These are phyloP conservation scores for Citrus hindsii DNA, from an alignment of 345 rosid species.

Conservation along the genomic window DNA sequence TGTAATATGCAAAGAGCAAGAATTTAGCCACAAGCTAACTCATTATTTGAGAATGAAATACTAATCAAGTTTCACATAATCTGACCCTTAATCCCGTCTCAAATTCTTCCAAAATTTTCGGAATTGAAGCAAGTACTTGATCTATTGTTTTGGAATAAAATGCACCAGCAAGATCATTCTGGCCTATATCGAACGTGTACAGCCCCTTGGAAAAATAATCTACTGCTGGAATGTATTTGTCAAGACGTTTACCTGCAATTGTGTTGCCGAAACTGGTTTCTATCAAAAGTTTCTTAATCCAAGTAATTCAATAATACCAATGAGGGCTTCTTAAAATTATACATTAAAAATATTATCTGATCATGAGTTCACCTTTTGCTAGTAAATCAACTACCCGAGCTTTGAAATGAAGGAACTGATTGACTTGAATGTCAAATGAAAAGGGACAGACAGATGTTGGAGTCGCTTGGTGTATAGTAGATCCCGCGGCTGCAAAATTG, in stretches of 20 bases:
- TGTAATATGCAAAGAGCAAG: neutral
- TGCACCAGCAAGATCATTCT: slow-evolving; percentile 95
- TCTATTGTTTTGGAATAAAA: slow-evolving; percentile 86
- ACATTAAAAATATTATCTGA: neutral
- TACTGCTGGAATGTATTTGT: slow-evolving; percentile 58
- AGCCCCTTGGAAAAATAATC: slow-evolving; percentile 66
- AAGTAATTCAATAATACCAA: neutral
- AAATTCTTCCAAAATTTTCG: slow-evolving; percentile 59
- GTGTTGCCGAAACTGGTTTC: neutral
- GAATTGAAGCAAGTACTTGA: slow-evolving; percentile 77
- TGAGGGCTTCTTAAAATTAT: neutral
- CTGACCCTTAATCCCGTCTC: slow-evolving; percentile 71
- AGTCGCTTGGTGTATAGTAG: slow-evolving; percentile 72
- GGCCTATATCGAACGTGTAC: slow-evolving; percentile 92
- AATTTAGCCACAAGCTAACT: neutral
- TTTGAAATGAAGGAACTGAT: slow-evolving; percentile 82
- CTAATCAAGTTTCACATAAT: neutral
- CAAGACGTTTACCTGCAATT: slow-evolving; percentile 47
- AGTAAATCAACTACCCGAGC: slow-evolving; percentile 58
- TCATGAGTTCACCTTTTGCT: slow-evolving; percentile 36
- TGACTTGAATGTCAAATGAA: slow-evolving; percentile 70
- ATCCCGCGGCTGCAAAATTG: slow-evolving; percentile 91
- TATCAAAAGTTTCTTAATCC: neutral
- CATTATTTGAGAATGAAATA: neutral
- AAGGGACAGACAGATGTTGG: slow-evolving; percentile 76